Percentiles rank a stretch among this genome's conserved stretches.
phyloP scores from a whole-genome alignment of 352 stramenopile genomes.

The Globisporangium irregulare region DNA sequence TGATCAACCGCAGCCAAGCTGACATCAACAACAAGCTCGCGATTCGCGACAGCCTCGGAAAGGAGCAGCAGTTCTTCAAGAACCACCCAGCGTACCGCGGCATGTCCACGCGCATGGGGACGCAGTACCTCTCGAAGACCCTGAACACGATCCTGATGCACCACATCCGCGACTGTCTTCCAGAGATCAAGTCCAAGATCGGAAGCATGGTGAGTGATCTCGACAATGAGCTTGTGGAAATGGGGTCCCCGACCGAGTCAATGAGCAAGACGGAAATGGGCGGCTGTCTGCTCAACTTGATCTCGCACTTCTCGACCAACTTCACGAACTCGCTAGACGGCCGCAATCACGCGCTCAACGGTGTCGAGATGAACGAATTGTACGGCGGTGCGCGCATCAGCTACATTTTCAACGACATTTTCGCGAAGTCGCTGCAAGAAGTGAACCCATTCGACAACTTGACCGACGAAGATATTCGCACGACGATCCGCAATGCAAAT shows the following conservation, averaged over 20 bases:
- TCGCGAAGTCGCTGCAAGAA: conserved; percentile 84
- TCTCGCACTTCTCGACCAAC: conserved; percentile 91
- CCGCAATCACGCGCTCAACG: conserved; percentile 75
- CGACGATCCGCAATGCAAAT: conserved; percentile 98
- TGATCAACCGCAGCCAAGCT: conserved; percentile 98
- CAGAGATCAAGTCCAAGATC: conserved; percentile 98
- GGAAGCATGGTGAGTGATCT: conserved; percentile 94
- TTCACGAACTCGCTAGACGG: conserved; percentile 91
- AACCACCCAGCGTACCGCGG: conserved; percentile 94
- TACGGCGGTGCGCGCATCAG: conserved; percentile 97
- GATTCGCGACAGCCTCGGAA: conserved; percentile 94
- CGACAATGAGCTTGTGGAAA: conserved; percentile 93
- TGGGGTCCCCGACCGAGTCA: conserved; percentile 90
- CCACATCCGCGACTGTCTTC: conserved; percentile 98
- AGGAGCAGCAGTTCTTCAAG: conserved; percentile 98
- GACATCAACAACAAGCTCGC: conserved; percentile 97
- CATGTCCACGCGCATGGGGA: conserved; percentile 94
- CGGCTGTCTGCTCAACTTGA: conserved; percentile 92
- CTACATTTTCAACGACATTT: conserved; percentile 99
- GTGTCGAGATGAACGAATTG: conserved; percentile 86
- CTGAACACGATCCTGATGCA: conserved; percentile 99
- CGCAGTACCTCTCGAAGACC: conserved; percentile 93
- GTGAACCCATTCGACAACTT: conserved; percentile 97
- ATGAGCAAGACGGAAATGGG: conserved; percentile 91
- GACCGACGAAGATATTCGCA: conserved; percentile 98